phyloP scores from a whole-genome alignment of 2,329 filamentous ascomycete species.

The Fusarium sp. region DNA sequence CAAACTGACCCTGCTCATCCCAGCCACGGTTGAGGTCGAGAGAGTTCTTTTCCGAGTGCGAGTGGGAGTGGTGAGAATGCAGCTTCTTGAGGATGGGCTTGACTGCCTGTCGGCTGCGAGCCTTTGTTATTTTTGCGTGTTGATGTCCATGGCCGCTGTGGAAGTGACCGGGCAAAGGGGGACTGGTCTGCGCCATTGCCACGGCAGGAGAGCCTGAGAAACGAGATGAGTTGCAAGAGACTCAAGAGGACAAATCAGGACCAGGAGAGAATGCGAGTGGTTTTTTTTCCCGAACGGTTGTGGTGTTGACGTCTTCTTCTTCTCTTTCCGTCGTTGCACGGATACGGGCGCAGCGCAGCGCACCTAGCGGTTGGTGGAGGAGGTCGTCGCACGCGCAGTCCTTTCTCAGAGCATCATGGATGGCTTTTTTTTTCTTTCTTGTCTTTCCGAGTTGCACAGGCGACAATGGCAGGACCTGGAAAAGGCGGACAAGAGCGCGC shows the following conservation, averaged over 20 bases:
- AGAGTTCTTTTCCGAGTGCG: constrained; percentile 67
- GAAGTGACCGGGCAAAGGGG: constrained; percentile 37
- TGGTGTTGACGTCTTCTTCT: constrained; percentile 22
- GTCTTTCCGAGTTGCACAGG: constrained; percentile 32
- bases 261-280: constrained; percentile 20
- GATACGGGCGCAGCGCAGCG: constrained; percentile 38
- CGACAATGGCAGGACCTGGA: background rate
- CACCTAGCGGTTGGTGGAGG: constrained; percentile 23
- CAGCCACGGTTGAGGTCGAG: constrained; percentile 67
- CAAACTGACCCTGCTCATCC: constrained; percentile 59
- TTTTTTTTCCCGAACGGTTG: constrained; percentile 15
- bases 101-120: constrained; percentile 57
- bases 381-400: constrained; percentile 41
- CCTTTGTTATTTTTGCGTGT: constrained; percentile 52
- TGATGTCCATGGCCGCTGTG: constrained; percentile 34
- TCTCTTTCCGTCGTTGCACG: constrained; percentile 35
- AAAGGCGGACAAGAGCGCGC: background rate
- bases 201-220: constrained; percentile 16
- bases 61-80: constrained; percentile 56
- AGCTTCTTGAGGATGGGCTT: constrained; percentile 70
- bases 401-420: constrained; percentile 44
- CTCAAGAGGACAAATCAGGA: background rate
- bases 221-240: constrained; percentile 1
- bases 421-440: constrained; percentile 16
- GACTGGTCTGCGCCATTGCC: constrained; percentile 42